A percentile compares a stretch with the other conserved stretches of the same genome.
These are phyloP conservation scores for Trichoderma sp. DNA, from an alignment of 2,329 filamentous ascomycete species.

Conservation along the genomic window DNA sequence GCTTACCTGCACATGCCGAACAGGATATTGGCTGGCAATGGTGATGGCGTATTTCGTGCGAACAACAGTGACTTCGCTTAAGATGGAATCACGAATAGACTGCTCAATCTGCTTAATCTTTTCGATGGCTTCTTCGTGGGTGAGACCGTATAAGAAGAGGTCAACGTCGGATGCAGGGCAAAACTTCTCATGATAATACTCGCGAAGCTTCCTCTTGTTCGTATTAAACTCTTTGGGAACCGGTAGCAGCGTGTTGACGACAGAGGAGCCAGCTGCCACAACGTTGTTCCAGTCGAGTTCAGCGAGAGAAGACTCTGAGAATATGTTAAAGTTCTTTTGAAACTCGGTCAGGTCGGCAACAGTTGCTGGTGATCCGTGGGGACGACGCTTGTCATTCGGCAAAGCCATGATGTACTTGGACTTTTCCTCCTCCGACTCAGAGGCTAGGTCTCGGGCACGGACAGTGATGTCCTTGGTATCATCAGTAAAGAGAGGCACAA, in stretches of 20 bases:
- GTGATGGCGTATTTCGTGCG: constrained; percentile 86
- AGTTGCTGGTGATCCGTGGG: constrained; percentile 63
- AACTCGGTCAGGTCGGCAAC: constrained; percentile 69
- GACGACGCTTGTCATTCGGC: constrained; percentile 58
- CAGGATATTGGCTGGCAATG: constrained; percentile 80
- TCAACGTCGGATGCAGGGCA: constrained; percentile 85
- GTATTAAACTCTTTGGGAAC: constrained; percentile 60
- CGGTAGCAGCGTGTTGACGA: constrained; percentile 74
- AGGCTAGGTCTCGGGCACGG: constrained; percentile 57
- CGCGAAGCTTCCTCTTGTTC: constrained; percentile 61
- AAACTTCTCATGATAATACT: constrained; percentile 80
- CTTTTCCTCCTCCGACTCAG: constrained; percentile 59
- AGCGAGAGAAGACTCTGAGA: constrained; percentile 72
- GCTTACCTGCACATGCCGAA: constrained; percentile 67
- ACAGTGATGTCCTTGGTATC: constrained; percentile 58
- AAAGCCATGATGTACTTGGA: constrained; percentile 70
- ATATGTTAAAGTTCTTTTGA: constrained; percentile 74
- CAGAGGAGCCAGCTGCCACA: constrained; percentile 76
- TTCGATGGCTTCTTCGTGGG: constrained; percentile 72
- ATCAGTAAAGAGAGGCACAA: constrained; percentile 63
- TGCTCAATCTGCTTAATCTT: constrained; percentile 83
- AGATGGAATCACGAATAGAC: constrained; percentile 70
- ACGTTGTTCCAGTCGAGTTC: constrained; percentile 83
- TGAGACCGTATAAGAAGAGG: constrained; percentile 78
- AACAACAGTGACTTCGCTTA: constrained; percentile 80